phyloP scores from a whole-genome alignment of 1,139 yeast species.

The Debaryomyces sp. region DNA sequence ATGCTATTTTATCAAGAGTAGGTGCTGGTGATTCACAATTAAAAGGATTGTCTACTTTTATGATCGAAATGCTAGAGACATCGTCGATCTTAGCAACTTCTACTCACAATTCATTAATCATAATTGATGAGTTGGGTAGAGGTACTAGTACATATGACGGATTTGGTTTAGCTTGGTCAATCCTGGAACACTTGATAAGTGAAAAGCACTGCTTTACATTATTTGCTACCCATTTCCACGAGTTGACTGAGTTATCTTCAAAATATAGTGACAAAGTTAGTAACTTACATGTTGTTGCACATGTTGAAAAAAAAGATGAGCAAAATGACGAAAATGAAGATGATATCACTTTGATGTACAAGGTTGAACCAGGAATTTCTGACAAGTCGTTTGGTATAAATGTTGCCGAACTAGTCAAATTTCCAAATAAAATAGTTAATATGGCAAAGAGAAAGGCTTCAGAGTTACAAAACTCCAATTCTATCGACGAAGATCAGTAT shows the following conservation, averaged over 20 bases:
- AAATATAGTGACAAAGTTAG: constrained; percentile 59
- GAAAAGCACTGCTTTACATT: constrained; percentile 75
- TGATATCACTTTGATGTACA: constrained; percentile 85
- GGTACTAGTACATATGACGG: constrained; percentile 98
- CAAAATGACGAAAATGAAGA: constrained; percentile 39
- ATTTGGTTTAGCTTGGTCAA: constrained; percentile 96
- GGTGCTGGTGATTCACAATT: constrained; percentile 98
- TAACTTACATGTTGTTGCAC: constrained; percentile 94
- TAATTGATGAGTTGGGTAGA: constrained; percentile 93
- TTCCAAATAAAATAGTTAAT: constrained; percentile 82
- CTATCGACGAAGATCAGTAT: constrained; percentile 41
- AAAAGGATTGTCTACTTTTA: constrained; percentile 94
- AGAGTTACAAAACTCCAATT: constrained; percentile 73
- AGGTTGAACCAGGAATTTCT: constrained; percentile 89
- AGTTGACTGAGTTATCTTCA: constrained; percentile 76
- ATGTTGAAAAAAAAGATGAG: constrained; percentile 53
- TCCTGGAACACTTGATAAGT: constrained; percentile 79
- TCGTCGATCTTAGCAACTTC: constrained; percentile 90
- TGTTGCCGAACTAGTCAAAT: constrained; percentile 93
- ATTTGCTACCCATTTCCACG: constrained; percentile 98
- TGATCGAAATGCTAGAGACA: constrained; percentile 98
- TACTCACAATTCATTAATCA: constrained; percentile 77
- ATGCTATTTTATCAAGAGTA: constrained; percentile 92
- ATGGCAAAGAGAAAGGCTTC: constrained; percentile 96
- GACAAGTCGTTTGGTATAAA: constrained; percentile 97